Conservation (phyloP, 1,284 basidiomycete genomes). For the Marasmius tenuissimus region DNA sequence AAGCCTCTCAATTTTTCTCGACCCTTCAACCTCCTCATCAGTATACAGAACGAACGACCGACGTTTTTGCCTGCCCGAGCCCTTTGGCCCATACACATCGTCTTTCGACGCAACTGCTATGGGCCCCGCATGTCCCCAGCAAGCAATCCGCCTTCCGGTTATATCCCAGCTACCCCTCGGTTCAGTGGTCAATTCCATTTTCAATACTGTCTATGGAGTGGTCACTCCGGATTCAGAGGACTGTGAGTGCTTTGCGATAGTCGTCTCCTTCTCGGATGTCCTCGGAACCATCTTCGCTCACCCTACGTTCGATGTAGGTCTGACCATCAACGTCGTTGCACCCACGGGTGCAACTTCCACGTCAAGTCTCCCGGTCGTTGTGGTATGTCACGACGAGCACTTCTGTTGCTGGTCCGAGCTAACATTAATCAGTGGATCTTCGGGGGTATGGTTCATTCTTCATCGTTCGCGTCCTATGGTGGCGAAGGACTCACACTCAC, state of each 20-base stretch:
- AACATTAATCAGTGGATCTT: neutral
- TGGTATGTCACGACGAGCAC: conserved; percentile 34
- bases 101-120: conserved; percentile 38
- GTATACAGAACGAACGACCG: conserved; percentile 26
- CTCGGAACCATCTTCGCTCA: neutral
- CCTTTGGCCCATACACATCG: conserved; percentile 40
- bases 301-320: conserved; percentile 8
- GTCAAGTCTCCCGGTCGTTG: conserved; percentile 54
- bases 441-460: neutral
- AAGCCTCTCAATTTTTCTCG: conserved; percentile 23
- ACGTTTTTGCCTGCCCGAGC: conserved; percentile 47
- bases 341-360: conserved; percentile 37
- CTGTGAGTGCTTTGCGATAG: conserved; percentile 31
- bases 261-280: neutral
- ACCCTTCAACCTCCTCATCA: too few relatives aligned
- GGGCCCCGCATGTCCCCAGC: conserved; percentile 52
- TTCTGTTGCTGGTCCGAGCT: neutral
- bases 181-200: conserved; percentile 31
- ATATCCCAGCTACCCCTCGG: conserved; percentile 31
- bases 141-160: conserved; percentile 34
- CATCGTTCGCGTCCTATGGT: neutral
- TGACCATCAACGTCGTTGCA: conserved; percentile 17
- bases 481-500: neutral
- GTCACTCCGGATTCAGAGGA: conserved; percentile 45
- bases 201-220: conserved; percentile 30